These are phyloP conservation scores for Pleoardoris graminearum DNA, from an alignment of 2,329 filamentous ascomycete species.

Conservation along the genomic window DNA sequence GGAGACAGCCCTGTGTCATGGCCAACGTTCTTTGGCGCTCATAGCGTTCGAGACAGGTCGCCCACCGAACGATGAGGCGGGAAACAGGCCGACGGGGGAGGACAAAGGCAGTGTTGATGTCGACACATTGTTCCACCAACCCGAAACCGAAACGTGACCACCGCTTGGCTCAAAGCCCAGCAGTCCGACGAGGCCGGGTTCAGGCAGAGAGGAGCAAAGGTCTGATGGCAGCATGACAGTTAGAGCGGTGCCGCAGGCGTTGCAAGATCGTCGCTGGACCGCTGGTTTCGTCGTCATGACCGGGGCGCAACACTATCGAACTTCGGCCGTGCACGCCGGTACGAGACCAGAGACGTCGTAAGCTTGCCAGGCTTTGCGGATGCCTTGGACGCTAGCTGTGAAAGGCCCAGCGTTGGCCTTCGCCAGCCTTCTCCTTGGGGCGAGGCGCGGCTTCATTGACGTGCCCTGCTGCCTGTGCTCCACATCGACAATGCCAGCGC, in stretches of 20 bases:
- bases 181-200: slow-evolving; percentile 23
- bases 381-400: too few relatives aligned
- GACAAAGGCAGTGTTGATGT: background rate
- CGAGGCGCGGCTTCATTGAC: slow-evolving; percentile 21
- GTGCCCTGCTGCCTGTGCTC: too few relatives aligned
- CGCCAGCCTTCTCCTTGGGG: slow-evolving; percentile 33
- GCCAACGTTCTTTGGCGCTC: slow-evolving; percentile 33
- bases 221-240: slow-evolving; percentile 35
- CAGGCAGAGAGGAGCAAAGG: slow-evolving; percentile 29
- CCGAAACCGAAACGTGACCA: slow-evolving; percentile 30
- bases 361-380: slow-evolving; percentile 3
- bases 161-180: slow-evolving; percentile 22
- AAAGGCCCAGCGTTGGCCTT: background rate
- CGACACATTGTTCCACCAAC: background rate
- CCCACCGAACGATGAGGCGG: slow-evolving; percentile 21
- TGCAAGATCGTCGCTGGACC: slow-evolving; percentile 16
- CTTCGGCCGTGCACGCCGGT: slow-evolving; percentile 28
- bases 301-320: slow-evolving; percentile 39
- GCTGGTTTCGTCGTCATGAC: slow-evolving; percentile 16
- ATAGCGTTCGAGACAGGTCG: slow-evolving; percentile 33
- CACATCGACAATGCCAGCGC: too few relatives aligned
- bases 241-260: slow-evolving; percentile 36
- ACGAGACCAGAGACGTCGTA: slow-evolving; percentile 10
- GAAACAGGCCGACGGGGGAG: background rate
- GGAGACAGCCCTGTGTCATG: slow-evolving; percentile 32